Base-by-base conservation (phyloP, 768 basidiomycete genomes). In the Pluteus cervinus region DNA sequence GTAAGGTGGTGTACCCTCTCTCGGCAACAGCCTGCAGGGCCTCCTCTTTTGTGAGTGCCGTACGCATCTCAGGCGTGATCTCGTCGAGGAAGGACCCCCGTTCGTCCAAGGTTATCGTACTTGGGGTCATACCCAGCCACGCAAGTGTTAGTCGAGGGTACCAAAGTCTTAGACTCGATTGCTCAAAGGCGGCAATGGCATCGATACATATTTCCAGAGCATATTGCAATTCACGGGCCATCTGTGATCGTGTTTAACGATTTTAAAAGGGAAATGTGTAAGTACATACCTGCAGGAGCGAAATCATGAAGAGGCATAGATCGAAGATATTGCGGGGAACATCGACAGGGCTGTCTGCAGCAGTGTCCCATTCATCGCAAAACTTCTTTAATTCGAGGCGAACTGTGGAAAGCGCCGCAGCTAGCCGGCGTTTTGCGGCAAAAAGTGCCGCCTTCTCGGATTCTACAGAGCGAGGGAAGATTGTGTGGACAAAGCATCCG, bases 101-200 rank as follows among this genome's bases (percentile, higher is more conserved):
- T 35, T 53, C 50, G 23, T 54, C 54, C 9, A 43, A 30, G 9
- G 53, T 37, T 18, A 53, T 34, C 4, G 50, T 50, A 11, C 43
- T 44, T 1, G 65, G 65, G 4, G 65, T 47, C 4, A 63, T 58
- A 14, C 67, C 68, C 8, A 69, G 58, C 69, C 69, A 71, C 6
- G 62, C 59, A 12, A 57, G 47, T 3, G 65, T 61, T 12, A 68
- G 42, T 15, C 49, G 63, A 21, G 67, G 68, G 42, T 58, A 53
- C 65, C 66, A 69, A 4, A 70, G 49, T 4, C 64, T 60, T 9
- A 56, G 46, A 6, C 36, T 37, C 2, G 62, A 60, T 16, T 50
- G 41, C 21, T 62, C 55, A 45, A 67, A 59, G 6, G 45, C 45
- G 10, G 39, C 43, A 1, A 57, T 45, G 30, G 64, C 54, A 5